phyloP scores from a whole-genome alignment of 2,329 filamentous ascomycete genomes.

The Fusarium incarnatum region DNA sequence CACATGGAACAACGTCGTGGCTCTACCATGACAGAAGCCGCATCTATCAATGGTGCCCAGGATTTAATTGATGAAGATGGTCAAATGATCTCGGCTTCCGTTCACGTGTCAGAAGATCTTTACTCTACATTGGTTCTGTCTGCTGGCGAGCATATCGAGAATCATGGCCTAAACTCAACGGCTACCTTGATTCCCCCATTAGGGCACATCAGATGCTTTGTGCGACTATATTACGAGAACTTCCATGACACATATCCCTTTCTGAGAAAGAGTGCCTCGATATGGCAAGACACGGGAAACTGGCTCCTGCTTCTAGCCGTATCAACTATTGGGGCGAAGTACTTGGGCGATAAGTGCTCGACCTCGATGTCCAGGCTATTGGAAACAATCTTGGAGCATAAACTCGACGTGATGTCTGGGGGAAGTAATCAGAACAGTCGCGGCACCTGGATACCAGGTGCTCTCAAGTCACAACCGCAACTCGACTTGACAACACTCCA shows the following conservation, averaged over 20 bases:
- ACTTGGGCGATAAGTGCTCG: conserved; percentile 5
- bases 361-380: conserved; percentile 7
- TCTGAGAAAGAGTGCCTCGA: conserved; percentile 8
- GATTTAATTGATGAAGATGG: background rate
- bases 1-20: background rate
- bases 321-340: conserved; percentile 13
- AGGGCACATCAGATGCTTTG: conserved; percentile 12
- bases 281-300: background rate
- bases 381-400: background rate
- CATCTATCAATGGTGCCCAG: background rate
- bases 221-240: conserved; percentile 25
- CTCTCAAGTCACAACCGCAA: background rate
- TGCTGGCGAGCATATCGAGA: background rate
- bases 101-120: conserved; percentile 1
- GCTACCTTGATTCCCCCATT: conserved; percentile 14
- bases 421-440: background rate
- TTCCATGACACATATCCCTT: conserved; percentile 36
- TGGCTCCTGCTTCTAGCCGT: conserved; percentile 18
- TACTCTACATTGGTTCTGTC: background rate
- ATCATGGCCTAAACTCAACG: background rate
- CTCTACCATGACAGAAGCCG: background rate
- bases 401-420: background rate
- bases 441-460: conserved; percentile 6
- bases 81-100: background rate
- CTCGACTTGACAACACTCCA: conserved; percentile 10